These are phyloP conservation scores for Puya raimondii DNA, from an alignment of 176 grass and related monocot genomes.

Conservation along the genomic window DNA sequence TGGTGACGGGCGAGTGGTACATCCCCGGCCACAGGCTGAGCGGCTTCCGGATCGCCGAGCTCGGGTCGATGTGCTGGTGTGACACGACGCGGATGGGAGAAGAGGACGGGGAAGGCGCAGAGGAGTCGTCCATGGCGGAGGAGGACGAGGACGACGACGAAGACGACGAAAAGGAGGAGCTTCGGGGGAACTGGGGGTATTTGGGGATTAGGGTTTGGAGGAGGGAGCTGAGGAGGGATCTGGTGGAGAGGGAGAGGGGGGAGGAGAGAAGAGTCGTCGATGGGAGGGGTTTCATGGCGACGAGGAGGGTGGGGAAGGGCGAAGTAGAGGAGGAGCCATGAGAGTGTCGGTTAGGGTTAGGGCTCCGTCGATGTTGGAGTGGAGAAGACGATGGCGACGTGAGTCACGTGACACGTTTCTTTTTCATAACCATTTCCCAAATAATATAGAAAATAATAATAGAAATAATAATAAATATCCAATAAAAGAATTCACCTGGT, in stretches of 20 bases:
- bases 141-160: no score
- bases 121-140: no score
- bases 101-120: background rate
- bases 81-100: constrained; percentile 43
- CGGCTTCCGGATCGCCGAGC: constrained; percentile 60
- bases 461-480: no score
- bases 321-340: constrained; percentile 8
- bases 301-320: constrained; percentile 5
- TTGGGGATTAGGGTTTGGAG: constrained; percentile 12
- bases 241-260: constrained; percentile 7
- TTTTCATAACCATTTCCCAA: background rate
- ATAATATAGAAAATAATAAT: no score
- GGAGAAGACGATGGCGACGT: background rate
- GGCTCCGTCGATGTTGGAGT: background rate
- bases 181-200: background rate
- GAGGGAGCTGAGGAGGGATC: constrained; percentile 3
- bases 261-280: constrained; percentile 2
- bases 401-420: background rate
- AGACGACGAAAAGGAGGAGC: background rate
- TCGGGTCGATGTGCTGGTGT: constrained; percentile 41
- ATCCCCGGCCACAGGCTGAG: constrained; percentile 93
- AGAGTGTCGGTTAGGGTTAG: background rate
- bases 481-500: no score
- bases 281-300: background rate
- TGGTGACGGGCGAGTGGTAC: constrained; percentile 97